Evolutionary conservation across 805 yeast species (phyloP).

Genomic region (Candida khao-thaluensis): DNA sequence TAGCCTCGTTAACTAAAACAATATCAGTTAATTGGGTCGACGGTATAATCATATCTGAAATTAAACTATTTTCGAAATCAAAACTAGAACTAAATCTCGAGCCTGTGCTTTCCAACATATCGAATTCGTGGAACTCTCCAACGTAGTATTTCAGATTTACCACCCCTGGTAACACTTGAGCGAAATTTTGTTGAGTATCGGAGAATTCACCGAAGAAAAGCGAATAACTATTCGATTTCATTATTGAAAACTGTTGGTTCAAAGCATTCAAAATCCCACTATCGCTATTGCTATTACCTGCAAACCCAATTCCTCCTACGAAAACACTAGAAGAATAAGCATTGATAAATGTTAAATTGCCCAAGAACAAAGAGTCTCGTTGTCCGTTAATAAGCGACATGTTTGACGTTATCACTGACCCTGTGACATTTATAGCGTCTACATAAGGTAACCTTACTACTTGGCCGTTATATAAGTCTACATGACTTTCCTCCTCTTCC

Average conservation of each 20-base stretch:
- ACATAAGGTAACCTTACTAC: constrained; percentile 27
- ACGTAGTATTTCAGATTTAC: constrained; percentile 47
- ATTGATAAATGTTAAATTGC: constrained; percentile 28
- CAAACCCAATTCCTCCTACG: constrained; percentile 39
- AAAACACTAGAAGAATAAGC: constrained; percentile 21
- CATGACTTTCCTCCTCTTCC: constrained; percentile 12
- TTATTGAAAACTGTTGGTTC: constrained; percentile 17
- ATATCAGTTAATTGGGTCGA: constrained; percentile 27
- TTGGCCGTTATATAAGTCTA: constrained; percentile 15
- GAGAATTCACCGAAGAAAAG: constrained; percentile 25
- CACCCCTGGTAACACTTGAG: constrained; percentile 55
- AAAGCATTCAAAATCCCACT: constrained; percentile 30
- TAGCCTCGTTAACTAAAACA: constrained; percentile 25
- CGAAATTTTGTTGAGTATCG: constrained; percentile 18
- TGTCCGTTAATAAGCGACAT: constrained; percentile 19
- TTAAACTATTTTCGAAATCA: constrained; percentile 15
- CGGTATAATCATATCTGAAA: constrained; percentile 25
- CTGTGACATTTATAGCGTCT: constrained; percentile 26
- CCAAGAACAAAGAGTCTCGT: constrained; percentile 15
- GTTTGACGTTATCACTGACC: constrained; percentile 25
- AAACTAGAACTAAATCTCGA: constrained; percentile 44
- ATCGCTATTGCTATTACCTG: constrained; percentile 22
- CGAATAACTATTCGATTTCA: constrained; percentile 34
- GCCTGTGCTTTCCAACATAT: constrained; percentile 40
- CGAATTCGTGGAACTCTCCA: constrained; percentile 50